Evolutionary conservation across 2,329 filamentous ascomycete species (phyloP).

Genomic region (Colletotrichum sp.): DNA sequence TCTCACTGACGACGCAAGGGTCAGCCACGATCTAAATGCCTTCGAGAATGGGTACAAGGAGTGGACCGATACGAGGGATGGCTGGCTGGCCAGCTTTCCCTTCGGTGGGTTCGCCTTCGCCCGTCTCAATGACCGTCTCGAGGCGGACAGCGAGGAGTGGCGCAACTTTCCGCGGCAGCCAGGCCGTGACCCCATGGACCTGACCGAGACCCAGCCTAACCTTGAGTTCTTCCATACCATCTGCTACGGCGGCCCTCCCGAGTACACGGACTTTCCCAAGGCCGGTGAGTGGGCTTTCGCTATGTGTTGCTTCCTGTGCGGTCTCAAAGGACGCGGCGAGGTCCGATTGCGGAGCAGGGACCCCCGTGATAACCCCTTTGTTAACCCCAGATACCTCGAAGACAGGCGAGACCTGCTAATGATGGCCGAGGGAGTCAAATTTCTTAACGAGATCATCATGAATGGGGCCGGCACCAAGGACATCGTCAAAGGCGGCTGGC

Average conservation of each 20-base stretch:
- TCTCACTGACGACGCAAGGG: background rate
- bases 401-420: background rate
- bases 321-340: background rate
- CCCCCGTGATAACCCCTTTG: background rate
- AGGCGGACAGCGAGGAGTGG: background rate
- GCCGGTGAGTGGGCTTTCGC: background rate
- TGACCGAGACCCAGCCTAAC: background rate
- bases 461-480: background rate
- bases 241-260: background rate
- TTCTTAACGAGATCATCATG: background rate
- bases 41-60: background rate
- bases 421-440: background rate
- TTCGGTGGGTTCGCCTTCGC: background rate
- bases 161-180: background rate
- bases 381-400: background rate
- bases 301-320: background rate
- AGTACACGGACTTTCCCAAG: background rate
- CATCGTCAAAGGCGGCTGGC: background rate
- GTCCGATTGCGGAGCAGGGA: background rate
- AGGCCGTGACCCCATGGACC: background rate
- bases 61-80: background rate
- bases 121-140: background rate
- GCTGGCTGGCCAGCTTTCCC: background rate
- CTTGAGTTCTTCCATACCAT: background rate
- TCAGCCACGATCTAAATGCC: background rate